Evolutionary conservation across 345 rosid species (phyloP).

Genomic region (Arabis hirsuta): DNA sequence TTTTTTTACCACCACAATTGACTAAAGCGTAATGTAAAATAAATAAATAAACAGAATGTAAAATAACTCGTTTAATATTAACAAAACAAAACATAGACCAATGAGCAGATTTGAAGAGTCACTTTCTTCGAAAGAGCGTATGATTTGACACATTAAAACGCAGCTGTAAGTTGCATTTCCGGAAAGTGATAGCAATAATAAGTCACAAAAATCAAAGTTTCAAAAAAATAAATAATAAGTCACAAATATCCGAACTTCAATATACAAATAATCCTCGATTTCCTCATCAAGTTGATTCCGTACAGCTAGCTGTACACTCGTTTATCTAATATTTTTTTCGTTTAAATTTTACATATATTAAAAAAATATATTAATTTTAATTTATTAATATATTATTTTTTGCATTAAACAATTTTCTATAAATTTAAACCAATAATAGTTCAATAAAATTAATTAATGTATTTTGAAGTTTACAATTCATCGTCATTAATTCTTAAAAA

Average conservation of each 20-base stretch:
- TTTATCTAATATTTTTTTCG: neutral
- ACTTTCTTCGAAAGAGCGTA: slow-evolving; percentile 34
- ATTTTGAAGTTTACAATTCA: no score
- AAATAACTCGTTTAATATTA: slow-evolving; percentile 12
- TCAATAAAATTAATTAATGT: no score
- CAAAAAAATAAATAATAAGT: neutral
- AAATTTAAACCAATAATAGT: no score
- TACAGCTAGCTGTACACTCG: slow-evolving; percentile 40
- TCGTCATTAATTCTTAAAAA: no score
- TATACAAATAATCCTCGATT: slow-evolving; percentile 10
- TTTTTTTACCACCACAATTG: slow-evolving; percentile 4
- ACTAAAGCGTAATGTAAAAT: neutral
- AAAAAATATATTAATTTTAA: no score
- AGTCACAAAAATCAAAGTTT: slow-evolving; percentile 2
- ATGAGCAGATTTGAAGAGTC: slow-evolving; percentile 22
- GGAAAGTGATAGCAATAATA: slow-evolving; percentile 24
- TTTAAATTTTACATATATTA: no score
- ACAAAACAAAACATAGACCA: slow-evolving; percentile 26
- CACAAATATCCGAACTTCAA: slow-evolving; percentile 10
- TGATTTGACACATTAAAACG: slow-evolving; percentile 34
- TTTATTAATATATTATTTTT: no score
- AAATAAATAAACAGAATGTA: neutral
- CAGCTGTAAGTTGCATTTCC: slow-evolving; percentile 39
- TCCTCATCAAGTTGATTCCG: slow-evolving; percentile 39
- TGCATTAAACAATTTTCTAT: no score